phyloP scores from a whole-genome alignment of 495 filamentous ascomycete species.

The Neurospora sp. region DNA sequence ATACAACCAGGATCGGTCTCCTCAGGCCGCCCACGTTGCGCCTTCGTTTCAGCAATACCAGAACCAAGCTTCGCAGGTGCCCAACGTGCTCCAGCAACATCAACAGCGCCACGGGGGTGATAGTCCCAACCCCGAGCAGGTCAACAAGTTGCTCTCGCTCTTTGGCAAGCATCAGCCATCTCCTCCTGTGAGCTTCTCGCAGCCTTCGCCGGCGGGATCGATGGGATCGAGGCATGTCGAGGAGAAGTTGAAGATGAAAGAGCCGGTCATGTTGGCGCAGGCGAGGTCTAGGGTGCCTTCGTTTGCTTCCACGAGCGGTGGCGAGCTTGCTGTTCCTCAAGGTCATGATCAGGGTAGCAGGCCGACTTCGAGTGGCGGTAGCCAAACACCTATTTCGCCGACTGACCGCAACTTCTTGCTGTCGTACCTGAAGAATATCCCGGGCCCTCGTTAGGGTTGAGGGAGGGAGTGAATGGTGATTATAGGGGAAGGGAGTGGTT shows the following conservation, averaged over 20 bases:
- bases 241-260: conserved; percentile 36
- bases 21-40: neutral
- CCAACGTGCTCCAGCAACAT: conserved; percentile 7
- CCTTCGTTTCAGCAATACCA: conserved; percentile 11
- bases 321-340: neutral
- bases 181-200: conserved; percentile 1
- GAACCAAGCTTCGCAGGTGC: neutral
- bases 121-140: conserved; percentile 44
- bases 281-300: conserved; percentile 28
- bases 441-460: conserved; percentile 4
- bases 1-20: conserved; percentile 10
- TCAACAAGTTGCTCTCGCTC: conserved; percentile 56
- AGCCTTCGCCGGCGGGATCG: conserved; percentile 21
- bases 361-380: conserved; percentile 31
- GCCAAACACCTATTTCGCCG: conserved; percentile 48
- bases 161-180: conserved; percentile 47
- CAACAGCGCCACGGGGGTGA: conserved; percentile 8
- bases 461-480: neutral
- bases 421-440: conserved; percentile 52
- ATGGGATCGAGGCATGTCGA: conserved; percentile 28
- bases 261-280: conserved; percentile 23
- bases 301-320: conserved; percentile 22
- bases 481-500: neutral
- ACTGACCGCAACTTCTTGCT: conserved; percentile 70
- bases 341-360: conserved; percentile 15